These are phyloP conservation scores for Acacia pycnantha DNA, from an alignment of 331 rosid genomes.

Conservation along the genomic window DNA sequence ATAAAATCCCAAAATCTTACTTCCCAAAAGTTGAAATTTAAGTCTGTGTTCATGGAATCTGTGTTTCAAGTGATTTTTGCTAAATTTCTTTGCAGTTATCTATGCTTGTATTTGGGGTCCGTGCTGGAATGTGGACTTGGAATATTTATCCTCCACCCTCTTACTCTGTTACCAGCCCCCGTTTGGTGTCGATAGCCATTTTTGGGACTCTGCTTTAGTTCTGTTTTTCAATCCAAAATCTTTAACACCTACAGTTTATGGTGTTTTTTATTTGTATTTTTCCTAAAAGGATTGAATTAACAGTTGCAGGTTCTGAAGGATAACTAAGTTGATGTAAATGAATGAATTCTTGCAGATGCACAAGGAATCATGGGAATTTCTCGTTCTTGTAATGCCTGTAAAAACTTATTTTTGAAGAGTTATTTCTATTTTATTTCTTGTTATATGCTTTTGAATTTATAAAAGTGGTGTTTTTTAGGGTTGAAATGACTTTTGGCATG, in stretches of 20 bases:
- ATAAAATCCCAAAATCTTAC: neutral
- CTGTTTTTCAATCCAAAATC: neutral
- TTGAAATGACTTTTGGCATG: neutral
- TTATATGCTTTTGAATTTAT: neutral
- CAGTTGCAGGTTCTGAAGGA: neutral
- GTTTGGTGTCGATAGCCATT: neutral
- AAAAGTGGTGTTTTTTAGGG: neutral
- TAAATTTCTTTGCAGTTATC: too few species aligned
- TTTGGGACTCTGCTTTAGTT: neutral
- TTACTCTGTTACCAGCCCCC: neutral
- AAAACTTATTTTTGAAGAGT: neutral
- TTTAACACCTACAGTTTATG: neutral
- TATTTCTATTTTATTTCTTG: neutral
- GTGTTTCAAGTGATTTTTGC: too few species aligned
- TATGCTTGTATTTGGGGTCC: neutral
- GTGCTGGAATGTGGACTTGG: neutral
- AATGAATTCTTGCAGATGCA: conserved; percentile 10
- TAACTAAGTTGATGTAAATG: neutral
- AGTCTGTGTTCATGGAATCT: neutral
- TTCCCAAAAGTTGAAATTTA: neutral
- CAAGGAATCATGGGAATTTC: neutral
- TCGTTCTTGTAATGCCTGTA: neutral
- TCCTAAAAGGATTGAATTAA: neutral
- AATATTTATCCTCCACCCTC: neutral
- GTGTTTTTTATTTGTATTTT: neutral